Conservation (phyloP, 2,329 filamentous ascomycete genomes). For the Alternaria gaisen region DNA sequence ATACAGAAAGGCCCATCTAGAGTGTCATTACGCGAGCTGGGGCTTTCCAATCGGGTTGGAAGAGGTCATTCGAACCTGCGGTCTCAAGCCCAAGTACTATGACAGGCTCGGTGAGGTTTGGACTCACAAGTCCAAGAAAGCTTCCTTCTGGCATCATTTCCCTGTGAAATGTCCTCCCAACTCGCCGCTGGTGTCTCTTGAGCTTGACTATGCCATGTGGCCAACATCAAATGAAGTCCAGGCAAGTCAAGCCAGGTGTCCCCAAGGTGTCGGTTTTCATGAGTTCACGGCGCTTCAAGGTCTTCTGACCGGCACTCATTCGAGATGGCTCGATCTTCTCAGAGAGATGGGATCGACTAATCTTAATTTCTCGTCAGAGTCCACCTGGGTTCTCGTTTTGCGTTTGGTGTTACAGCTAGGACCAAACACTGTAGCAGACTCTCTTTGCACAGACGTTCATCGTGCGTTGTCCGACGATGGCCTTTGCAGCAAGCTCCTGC, state of each 20-base stretch:
- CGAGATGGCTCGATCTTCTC: conserved; percentile 61
- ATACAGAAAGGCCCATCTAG: conserved; percentile 56
- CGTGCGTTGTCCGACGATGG: conserved; percentile 57
- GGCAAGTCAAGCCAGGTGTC: conserved; percentile 61
- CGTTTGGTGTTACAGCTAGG: conserved; percentile 67
- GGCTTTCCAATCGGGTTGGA: conserved; percentile 54
- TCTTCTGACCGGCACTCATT: conserved; percentile 56
- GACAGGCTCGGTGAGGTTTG: conserved; percentile 54
- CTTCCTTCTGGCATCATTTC: conserved; percentile 60
- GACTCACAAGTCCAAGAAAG: conserved; percentile 41
- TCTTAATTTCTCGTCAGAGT: conserved; percentile 68
- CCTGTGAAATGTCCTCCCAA: conserved; percentile 49
- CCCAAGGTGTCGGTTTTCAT: conserved; percentile 56
- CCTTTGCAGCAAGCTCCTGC: conserved; percentile 61
- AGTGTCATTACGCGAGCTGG: conserved; percentile 59
- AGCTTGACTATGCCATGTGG: conserved; percentile 18
- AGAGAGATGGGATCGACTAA: conserved; percentile 62
- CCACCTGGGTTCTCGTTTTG: conserved; percentile 59
- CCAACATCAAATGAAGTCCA: conserved; percentile 66
- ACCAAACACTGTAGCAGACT: conserved; percentile 46
- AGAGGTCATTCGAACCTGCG: conserved; percentile 58
- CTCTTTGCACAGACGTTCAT: conserved; percentile 57
- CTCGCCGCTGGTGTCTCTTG: conserved; percentile 42
- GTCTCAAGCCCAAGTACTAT: conserved; percentile 59
- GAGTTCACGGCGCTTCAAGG: conserved; percentile 64